phyloP scores from a whole-genome alignment of 2,329 filamentous ascomycete species.

The Emericellopsis cladophorae region DNA sequence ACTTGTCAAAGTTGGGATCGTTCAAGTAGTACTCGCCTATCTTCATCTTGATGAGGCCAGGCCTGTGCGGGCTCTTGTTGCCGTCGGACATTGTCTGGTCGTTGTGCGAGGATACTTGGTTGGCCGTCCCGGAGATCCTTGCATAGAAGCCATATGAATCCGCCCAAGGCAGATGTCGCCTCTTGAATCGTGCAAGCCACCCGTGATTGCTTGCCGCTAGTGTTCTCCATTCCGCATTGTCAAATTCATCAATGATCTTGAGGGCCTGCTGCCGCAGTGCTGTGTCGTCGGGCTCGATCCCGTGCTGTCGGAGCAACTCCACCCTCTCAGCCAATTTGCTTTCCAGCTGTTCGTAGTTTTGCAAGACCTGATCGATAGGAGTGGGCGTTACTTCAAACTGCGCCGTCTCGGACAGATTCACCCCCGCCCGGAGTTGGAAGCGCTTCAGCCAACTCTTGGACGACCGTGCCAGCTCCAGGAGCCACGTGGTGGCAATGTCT shows the following conservation, averaged over 20 bases:
- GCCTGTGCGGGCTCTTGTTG: not conserved
- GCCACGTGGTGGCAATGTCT: slow-evolving; percentile 12
- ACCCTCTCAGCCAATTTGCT: slow-evolving; percentile 7
- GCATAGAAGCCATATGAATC: not conserved
- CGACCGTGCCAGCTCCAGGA: slow-evolving; percentile 8
- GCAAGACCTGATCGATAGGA: slow-evolving; percentile 6
- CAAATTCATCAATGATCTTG: slow-evolving; percentile 8
- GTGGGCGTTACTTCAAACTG: not conserved
- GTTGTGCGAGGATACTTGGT: not conserved
- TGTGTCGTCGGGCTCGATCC: slow-evolving; percentile 7
- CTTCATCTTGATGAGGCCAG: not conserved
- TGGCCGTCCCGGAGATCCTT: not conserved
- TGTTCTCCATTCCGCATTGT: slow-evolving; percentile 5
- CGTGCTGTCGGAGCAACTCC: slow-evolving; percentile 6
- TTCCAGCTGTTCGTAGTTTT: slow-evolving; percentile 9
- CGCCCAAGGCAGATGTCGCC: slow-evolving; percentile 8
- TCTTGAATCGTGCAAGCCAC: slow-evolving; percentile 9
- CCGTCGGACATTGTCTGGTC: not conserved
- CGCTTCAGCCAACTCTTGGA: slow-evolving; percentile 8
- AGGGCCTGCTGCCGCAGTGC: slow-evolving; percentile 9
- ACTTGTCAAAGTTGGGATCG: slow-evolving; percentile 12
- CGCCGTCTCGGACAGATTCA: not conserved
- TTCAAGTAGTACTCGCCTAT: slow-evolving; percentile 9
- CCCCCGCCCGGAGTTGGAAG: slow-evolving; percentile 8
- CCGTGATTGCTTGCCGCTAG: slow-evolving; percentile 9